These are phyloP conservation scores for Gynochthodes officinalis DNA, from an alignment of 257 asterid species.

Conservation along the genomic window DNA sequence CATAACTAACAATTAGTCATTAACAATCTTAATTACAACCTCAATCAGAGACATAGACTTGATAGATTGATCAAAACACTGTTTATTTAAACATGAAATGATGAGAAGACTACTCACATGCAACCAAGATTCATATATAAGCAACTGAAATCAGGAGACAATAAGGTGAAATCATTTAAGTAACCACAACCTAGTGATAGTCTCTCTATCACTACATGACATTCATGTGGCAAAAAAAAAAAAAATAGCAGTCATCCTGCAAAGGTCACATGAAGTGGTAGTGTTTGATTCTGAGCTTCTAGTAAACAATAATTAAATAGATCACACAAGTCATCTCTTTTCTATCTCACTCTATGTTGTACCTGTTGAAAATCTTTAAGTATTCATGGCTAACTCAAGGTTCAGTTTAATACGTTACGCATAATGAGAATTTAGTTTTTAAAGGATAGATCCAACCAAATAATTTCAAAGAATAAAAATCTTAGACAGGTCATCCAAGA, in stretches of 20 bases:
- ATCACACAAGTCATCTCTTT: constrained; percentile 9
- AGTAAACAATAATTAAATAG: not conserved
- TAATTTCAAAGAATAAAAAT: not conserved
- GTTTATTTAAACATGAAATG: not conserved
- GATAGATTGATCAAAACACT: not conserved
- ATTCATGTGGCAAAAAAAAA: not conserved
- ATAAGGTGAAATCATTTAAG: no score
- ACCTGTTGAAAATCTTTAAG: not conserved
- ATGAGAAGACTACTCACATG: not conserved
- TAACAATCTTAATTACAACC: not conserved
- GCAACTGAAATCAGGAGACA: not conserved
- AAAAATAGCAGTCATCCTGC: not conserved
- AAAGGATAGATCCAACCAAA: not conserved
- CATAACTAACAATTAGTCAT: not conserved
- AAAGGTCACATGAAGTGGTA: not conserved
- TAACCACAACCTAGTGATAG: not conserved
- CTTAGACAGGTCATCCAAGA: not conserved
- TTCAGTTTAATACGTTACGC: not conserved
- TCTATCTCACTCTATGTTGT: not conserved
- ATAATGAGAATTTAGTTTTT: not conserved
- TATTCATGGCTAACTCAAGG: not conserved
- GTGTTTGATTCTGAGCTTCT: not conserved
- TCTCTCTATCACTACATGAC: not conserved
- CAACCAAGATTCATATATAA: not conserved
- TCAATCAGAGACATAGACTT: not conserved